Conservation (phyloP, 2,329 filamentous ascomycete species). For the Ceratocystis cacaofunesta region DNA sequence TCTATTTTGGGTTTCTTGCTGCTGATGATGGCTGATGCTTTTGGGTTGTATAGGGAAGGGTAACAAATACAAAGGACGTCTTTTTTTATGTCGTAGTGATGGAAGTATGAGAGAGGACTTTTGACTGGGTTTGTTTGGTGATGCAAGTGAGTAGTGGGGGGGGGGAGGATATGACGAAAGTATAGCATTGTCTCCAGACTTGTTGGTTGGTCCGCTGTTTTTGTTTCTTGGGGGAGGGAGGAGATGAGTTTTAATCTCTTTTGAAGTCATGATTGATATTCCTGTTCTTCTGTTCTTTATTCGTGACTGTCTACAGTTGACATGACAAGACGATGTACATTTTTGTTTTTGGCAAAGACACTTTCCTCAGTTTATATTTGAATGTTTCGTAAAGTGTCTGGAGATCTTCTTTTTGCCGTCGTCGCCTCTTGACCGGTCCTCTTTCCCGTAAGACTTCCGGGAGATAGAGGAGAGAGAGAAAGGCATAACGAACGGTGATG, state of each 20-base stretch:
- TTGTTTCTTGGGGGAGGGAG: background rate
- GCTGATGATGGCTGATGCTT: background rate
- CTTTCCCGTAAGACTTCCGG: background rate
- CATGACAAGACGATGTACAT: background rate
- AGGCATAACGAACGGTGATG: background rate
- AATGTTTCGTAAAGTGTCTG: background rate
- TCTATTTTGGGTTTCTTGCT: background rate
- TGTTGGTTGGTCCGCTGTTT: background rate
- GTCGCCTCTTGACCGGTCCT: background rate
- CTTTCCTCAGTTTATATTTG: conserved; percentile 3
- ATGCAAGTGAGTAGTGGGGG: background rate
- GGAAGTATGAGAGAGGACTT: too few species aligned
- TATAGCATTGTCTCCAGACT: background rate
- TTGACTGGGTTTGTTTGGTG: background rate
- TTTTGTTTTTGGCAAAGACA: background rate
- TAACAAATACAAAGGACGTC: background rate
- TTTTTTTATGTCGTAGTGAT: background rate
- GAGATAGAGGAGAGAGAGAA: background rate
- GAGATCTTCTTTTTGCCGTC: background rate
- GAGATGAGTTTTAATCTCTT: background rate
- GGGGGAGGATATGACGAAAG: background rate
- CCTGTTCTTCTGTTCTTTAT: too few species aligned
- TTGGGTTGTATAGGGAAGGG: background rate
- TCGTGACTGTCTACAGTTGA: too few species aligned
- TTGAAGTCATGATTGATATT: background rate